Conservation (phyloP, 495 filamentous ascomycete species). For the Penicillium tannophilum region DNA sequence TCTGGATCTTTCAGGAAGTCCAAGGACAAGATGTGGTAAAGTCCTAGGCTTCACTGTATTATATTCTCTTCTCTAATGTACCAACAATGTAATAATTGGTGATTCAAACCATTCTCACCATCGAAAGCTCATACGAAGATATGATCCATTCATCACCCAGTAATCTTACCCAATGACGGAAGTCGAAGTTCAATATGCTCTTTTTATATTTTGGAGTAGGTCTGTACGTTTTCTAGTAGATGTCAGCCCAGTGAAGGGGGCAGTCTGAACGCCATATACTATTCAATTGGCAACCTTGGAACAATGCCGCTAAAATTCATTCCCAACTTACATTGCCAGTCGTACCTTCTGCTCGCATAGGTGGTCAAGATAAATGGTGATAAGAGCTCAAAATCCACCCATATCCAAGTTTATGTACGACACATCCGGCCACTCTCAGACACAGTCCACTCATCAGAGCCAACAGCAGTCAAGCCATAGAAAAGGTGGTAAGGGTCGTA, state of each 20-base stretch:
- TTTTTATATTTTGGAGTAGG: too few species aligned
- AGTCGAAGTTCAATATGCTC: too few species aligned
- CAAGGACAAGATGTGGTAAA: slow-evolving; percentile 25
- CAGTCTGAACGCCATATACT: too few species aligned
- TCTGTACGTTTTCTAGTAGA: too few species aligned
- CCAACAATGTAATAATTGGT: not conserved
- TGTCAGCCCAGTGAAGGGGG: too few species aligned
- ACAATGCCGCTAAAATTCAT: too few species aligned
- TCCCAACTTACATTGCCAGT: not conserved
- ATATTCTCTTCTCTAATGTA: not conserved
- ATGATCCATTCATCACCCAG: too few species aligned
- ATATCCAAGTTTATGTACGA: not conserved
- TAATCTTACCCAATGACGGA: too few species aligned
- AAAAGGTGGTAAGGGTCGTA: slow-evolving; percentile 20
- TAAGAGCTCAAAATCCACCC: not conserved
- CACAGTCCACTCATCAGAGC: slow-evolving; percentile 20
- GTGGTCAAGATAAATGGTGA: not conserved
- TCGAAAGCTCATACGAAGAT: too few species aligned
- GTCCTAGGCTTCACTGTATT: not conserved
- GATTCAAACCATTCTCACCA: not conserved
- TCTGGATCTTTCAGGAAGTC: slow-evolving; percentile 26
- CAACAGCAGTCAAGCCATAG: slow-evolving; percentile 21
- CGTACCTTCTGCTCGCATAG: not conserved
- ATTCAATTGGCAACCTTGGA: too few species aligned
- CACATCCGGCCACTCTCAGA: slow-evolving; percentile 19